Conservation (phyloP, 306 rosid species). For the Comarum palustre region DNA sequence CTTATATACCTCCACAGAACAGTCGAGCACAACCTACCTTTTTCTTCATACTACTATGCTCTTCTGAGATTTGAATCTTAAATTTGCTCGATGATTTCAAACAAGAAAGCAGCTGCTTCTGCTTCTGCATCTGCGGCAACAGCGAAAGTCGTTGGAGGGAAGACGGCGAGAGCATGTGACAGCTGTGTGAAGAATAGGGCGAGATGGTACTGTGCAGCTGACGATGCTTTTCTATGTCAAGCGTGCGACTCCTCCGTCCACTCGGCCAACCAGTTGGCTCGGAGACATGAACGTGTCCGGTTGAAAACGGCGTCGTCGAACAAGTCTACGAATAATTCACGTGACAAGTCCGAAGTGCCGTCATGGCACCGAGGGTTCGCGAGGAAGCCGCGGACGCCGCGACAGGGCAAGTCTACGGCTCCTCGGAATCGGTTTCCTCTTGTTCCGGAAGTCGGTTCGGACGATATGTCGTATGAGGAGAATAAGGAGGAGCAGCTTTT, state of each 20-base stretch:
- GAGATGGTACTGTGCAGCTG: conserved; percentile 95
- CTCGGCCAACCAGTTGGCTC: conserved; percentile 75
- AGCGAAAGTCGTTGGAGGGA: conserved; percentile 61
- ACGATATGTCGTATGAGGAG: conserved; percentile 47
- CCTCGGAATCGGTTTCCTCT: conserved; percentile 41
- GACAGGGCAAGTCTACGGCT: conserved; percentile 41
- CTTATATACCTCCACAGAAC: neutral
- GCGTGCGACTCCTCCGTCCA: conserved; percentile 79
- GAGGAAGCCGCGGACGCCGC: conserved; percentile 67
- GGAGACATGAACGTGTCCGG: conserved; percentile 65
- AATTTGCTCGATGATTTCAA: conserved; percentile 31
- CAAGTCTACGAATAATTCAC: neutral
- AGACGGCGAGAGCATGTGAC: conserved; percentile 85
- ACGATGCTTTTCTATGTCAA: conserved; percentile 89
- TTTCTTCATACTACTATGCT: neutral
- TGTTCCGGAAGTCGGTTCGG: conserved; percentile 64
- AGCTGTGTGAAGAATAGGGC: conserved; percentile 83
- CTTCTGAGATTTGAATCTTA: neutral
- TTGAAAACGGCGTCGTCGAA: conserved; percentile 48
- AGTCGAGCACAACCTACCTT: neutral
- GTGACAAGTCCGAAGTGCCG: conserved; percentile 25
- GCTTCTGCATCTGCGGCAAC: conserved; percentile 1
- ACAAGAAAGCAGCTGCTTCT: conserved; percentile 27
- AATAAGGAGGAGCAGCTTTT: conserved; percentile 73
- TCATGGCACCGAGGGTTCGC: conserved; percentile 72